Base-by-base conservation (phyloP, 345 rosid genomes). In the Theobroma cacao region DNA sequence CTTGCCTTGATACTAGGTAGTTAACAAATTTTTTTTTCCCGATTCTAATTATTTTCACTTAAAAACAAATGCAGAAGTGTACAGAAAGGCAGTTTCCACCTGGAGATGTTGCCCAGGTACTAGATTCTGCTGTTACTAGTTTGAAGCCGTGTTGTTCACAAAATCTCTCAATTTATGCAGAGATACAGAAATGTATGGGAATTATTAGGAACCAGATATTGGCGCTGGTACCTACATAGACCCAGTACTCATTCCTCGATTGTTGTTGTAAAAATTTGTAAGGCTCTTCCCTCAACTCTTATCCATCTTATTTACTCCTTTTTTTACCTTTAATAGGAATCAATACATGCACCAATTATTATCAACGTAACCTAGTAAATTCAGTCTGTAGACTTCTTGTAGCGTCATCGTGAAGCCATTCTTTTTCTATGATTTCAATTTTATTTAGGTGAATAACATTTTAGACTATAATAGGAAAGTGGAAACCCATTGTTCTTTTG, bases 111-210 rank as follows among this genome's bases (percentile, higher is more conserved):
- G 98, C 97, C 1, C 84, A 80, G 86, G 93, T 90, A 55, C 86
- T 94, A 52, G 95, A 94, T 77, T 92, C 90, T 26, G 98, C 97
- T 0, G 94, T 89, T 20, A 87, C 87, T 1, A 87, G 92, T 85
- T 85, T 92, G 85, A 91, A 90, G 88, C 98, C 98, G 7, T 81
- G 86, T 83, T 89, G 95, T 82, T 84, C 94, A 5, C 89, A 87
- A 72, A 94, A 94, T 82, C 93, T 94, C 74, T 92, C 93, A 3
- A 78, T 94, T 38, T 92, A 94, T 80, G 85, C 91, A 13, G 98
- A 94, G 82, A 90, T 94, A 75, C 98, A 94, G 88, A 92, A 90
- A 80, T 92, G 92, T 87, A 94, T 92, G 93, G 95, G 97, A 38
- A 90, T 90, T 48, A 85, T 94, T 26, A 86, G 90, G 76, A 94